Evolutionary conservation across 176 grass and related monocot genomes (phyloP).

Genomic region (Microstegium vimineum): DNA sequence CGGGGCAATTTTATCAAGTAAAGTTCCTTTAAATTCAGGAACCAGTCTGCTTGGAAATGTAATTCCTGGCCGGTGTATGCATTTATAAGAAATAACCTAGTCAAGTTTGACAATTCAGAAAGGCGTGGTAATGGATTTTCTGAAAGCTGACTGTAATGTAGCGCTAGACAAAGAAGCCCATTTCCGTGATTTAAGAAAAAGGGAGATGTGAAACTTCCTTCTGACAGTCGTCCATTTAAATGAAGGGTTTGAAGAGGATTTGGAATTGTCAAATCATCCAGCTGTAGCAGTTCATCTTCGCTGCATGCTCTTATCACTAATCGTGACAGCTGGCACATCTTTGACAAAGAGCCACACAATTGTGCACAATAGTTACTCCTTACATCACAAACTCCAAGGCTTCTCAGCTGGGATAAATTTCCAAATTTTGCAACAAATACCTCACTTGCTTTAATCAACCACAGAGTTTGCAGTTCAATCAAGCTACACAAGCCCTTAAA

Average conservation of each 20-base stretch:
- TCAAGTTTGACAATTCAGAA: not conserved
- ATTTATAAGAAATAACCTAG: not conserved
- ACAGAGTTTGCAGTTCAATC: too few relatives aligned
- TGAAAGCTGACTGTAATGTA: not conserved
- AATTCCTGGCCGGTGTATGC: not conserved
- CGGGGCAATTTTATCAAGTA: not conserved
- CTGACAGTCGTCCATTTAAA: not conserved
- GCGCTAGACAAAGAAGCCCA: not conserved
- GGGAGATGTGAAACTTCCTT: not conserved
- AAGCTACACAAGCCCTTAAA: too few relatives aligned
- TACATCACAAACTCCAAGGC: too few relatives aligned
- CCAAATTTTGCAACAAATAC: too few relatives aligned
- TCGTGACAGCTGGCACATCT: too few relatives aligned
- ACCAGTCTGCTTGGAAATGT: not conserved
- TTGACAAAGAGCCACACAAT: too few relatives aligned
- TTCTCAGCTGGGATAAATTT: too few relatives aligned
- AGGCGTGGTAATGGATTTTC: not conserved
- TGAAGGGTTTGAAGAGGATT: not conserved
- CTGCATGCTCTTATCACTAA: not conserved
- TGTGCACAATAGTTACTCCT: too few relatives aligned
- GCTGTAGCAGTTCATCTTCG: not conserved
- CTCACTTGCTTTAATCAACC: too few relatives aligned
- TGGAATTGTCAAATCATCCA: not conserved
- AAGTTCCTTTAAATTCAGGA: not conserved
- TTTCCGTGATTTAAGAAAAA: not conserved